Evolutionary conservation across 176 grass and related monocot genomes (phyloP), one percentile per base, ranked within the genome.

Genomic region (Aegilops tauschii): DNA sequence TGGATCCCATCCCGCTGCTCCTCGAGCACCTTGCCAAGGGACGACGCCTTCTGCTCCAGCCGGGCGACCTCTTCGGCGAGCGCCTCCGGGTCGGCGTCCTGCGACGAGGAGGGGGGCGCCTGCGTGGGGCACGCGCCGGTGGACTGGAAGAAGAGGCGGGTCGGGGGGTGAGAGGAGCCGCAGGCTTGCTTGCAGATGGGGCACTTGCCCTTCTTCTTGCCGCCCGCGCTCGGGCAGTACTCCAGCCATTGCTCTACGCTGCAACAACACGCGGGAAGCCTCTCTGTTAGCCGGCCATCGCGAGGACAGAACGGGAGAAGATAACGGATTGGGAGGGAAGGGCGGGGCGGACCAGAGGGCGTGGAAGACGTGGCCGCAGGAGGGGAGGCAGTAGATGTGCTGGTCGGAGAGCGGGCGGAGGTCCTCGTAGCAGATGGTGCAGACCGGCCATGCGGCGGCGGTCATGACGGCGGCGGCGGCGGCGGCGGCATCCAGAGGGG

Each of bases 291-390:
- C 0, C 62, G 28, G 32, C 5, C 29, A 87, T 35, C 47, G 68
- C 37, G 25, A 8, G 36, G 73, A 70, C 12, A 76, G 17, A 56
- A 75, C 12, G 37, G 71, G 35, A 67, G 17, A 23, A 83, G 25
- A 49, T 37, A 65, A 18, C 20, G n/a, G 65, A 62, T 34, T 35
- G 17, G 54, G 73, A 29, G 27, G 34, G 27, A 66, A 6, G 56
- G 9, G 16, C 2, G n/a, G 39, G 12, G 9, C 7, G 27, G 17
- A 98, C 93, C 96, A 96, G 83, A 98, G 92, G 86, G 94, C 96
- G 90, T 98, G 96, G 89, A 98, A 94, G 78, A 95, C 96, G 82
- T 98, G 96, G 82, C 96, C 96, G 69, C 96, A 98, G 84, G 91
- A 61, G 83, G 96, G 96, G 78, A 95, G 87, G 85, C 69, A 92